Base-by-base conservation (phyloP, 1,139 yeast species). In the Pichiaceae sp. region DNA sequence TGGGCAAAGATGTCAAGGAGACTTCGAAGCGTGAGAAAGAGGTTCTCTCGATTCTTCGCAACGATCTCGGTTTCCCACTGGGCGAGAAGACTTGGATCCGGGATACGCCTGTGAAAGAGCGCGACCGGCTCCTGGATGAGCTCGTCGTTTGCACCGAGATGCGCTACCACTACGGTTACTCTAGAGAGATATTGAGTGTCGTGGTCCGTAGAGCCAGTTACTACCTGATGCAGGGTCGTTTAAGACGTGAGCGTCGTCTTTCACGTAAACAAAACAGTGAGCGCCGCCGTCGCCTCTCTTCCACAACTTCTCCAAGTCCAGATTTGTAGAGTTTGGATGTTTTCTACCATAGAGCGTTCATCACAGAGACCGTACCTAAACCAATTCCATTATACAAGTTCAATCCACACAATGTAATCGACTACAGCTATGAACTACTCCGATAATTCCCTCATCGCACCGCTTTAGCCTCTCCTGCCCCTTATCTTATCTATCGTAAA, bases 11-110 rank as follows among this genome's bases (percentile, higher is more conserved):
- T 41, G 68, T 69, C 17, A 68, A 66, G 27, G 78, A 74, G 51
- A 80, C 84, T 0, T 62, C 72, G 15, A 55, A 57, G 34, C 62
- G 81, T n/a, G 95, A 85, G 52, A 65, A 66, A 33, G 69, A 69
- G 32, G 70, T 85, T 8, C 59, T 85, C 37, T 66, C 68, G 23
- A 65, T 81, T 18, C 70, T 84, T 42, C 69, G 68, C 34, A 60
- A 66, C 32, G 74, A 70, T 33, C 67, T 82, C 42, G 74, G 78
- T 16, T 85, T 83, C 56, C 73, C 77, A 26, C 57, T 85, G 24
- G 95, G 95, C 4, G 70, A 74, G 46, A 74, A 72, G 51, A 83
- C 94, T 0, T 84, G 95, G 94, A 76, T 82, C 30, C 68, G 94
- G 41, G 93, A 80, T 51, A 81, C 93, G 0, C 64, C 69, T 2